Percentiles rank a stretch among this genome's conserved stretches.
Evolutionary conservation across 371 early-diverging fungal genomes (phyloP).

Genomic region (Basidiobolus meristosporus): DNA sequence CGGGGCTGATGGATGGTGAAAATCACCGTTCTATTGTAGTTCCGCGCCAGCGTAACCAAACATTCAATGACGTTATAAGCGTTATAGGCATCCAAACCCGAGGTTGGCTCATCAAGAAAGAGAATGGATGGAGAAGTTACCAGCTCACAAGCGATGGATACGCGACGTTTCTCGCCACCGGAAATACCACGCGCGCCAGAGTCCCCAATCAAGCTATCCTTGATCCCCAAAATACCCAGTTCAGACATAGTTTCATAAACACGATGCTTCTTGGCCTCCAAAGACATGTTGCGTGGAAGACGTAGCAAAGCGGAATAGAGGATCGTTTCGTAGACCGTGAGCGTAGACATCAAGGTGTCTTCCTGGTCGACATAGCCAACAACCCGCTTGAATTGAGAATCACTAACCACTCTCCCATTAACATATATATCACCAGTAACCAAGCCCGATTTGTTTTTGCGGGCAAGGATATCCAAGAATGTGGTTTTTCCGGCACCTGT

Average conservation of each 20-base stretch:
- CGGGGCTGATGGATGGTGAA: constrained; percentile 94
- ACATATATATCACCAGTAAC: constrained; percentile 76
- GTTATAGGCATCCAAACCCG: constrained; percentile 83
- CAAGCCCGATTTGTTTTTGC: constrained; percentile 59
- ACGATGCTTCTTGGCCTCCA: constrained; percentile 19
- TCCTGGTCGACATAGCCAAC: constrained; percentile 88
- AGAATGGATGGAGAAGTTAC: constrained; percentile 65
- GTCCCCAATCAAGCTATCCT: constrained; percentile 40
- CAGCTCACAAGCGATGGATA: constrained; percentile 79
- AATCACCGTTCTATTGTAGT: constrained; percentile 71
- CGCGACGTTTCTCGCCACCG: constrained; percentile 88
- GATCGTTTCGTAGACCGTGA: constrained; percentile 84
- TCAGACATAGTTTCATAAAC: constrained; percentile 48
- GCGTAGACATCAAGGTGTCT: constrained; percentile 61
- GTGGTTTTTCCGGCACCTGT: constrained; percentile 66
- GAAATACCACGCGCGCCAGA: constrained; percentile 59
- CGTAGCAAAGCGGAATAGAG: constrained; percentile 69
- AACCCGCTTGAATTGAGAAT: constrained; percentile 29
- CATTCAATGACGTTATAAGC: constrained; percentile 80
- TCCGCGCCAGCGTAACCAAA: constrained; percentile 58
- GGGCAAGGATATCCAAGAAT: constrained; percentile 75
- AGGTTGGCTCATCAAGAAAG: constrained; percentile 80
- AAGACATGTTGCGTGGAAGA: constrained; percentile 35
- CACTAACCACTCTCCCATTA: constrained; percentile 45
- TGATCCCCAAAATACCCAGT: constrained; percentile 42